Percentiles rank a stretch among this genome's conserved stretches.
phyloP scores from a whole-genome alignment of 2,329 filamentous ascomycete species.

The Arthroderma sp. region DNA sequence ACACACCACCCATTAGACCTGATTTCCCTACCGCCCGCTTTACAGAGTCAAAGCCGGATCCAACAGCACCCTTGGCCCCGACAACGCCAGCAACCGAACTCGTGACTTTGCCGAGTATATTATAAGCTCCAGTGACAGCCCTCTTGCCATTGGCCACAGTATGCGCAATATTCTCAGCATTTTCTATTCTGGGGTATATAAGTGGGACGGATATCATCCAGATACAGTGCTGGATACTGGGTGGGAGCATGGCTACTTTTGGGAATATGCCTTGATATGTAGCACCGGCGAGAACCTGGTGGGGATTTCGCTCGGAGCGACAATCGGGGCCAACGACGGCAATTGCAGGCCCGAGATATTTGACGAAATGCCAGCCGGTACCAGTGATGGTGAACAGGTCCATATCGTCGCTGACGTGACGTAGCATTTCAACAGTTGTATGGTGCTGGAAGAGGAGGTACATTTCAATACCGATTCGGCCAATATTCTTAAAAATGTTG shows the following conservation, averaged over 20 bases:
- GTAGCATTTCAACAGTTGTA: constrained; percentile 83
- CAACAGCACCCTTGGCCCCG: constrained; percentile 83
- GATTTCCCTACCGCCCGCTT: constrained; percentile 95
- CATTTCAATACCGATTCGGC: constrained; percentile 90
- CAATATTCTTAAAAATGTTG: constrained; percentile 96
- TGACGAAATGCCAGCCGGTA: constrained; percentile 97
- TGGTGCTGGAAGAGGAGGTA: constrained; percentile 98
- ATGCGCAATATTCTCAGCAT: constrained; percentile 78
- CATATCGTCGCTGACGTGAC: constrained; percentile 72
- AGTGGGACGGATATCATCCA: constrained; percentile 91
- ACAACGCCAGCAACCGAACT: constrained; percentile 92
- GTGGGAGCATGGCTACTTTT: constrained; percentile 79
- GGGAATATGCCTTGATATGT: constrained; percentile 97
- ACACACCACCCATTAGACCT: constrained; percentile 85
- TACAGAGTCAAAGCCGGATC: constrained; percentile 82
- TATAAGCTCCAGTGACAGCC: constrained; percentile 91
- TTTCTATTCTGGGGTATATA: constrained; percentile 80
- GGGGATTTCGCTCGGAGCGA: constrained; percentile 77
- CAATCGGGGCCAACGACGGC: constrained; percentile 84
- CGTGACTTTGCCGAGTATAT: constrained; percentile 86
- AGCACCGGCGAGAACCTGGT: constrained; percentile 85
- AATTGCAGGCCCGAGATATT: constrained; percentile 83
- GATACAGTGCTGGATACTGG: constrained; percentile 89
- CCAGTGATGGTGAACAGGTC: constrained; percentile 96
- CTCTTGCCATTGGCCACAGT: constrained; percentile 93